Evolutionary conservation across 768 basidiomycete species (phyloP), one percentile per base, ranked within the genome.

Genomic region (Boletus insuetus): DNA sequence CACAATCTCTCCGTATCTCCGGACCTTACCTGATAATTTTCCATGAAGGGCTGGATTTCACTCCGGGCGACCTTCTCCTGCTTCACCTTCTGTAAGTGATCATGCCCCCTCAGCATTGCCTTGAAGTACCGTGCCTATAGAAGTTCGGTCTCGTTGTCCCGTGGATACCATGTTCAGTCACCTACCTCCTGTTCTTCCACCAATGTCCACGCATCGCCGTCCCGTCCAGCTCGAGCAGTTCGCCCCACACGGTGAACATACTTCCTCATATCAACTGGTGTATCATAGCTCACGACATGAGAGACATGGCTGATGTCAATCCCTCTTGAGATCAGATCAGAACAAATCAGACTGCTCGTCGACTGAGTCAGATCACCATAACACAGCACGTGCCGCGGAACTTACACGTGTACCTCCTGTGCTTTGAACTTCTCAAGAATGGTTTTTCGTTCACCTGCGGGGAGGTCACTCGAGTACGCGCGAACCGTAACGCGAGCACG

Each of bases 221-320:
- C 73, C 44, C 89, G 79, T 9, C 97, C 97, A 4, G 97, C 97
- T 48, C 97, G 82, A 3, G 97, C 97, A 6, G 97, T 98, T 42
- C 97, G 81, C 20, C 97, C 97, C 10, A 95, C 96, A 50, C 97
- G 87, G 71, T 99, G 97, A 12, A 99, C 91, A 66, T 99, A 99
- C 70, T 98, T 98, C 48, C 93, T 82, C 83, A 98, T 94, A 69
- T 98, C 97, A n/a, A 97, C 81, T 10, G 97, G 95, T 3, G 84
- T 86, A 68, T 99, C 97, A 69, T 99, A 98, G 65, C 88, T 94
- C 45, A 99, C 83, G 31, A 99, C 96, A 70, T 97, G 91, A 3
- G 86, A 83, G 34, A 98, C 92, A 59, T 92, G 85, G 54, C 86
- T 89, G 54, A 99, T 90, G 65, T 98, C 96, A 56, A 98, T 94